Evolutionary conservation across 768 basidiomycete genomes (phyloP).

Genomic region (Xanthoconium stramineum): DNA sequence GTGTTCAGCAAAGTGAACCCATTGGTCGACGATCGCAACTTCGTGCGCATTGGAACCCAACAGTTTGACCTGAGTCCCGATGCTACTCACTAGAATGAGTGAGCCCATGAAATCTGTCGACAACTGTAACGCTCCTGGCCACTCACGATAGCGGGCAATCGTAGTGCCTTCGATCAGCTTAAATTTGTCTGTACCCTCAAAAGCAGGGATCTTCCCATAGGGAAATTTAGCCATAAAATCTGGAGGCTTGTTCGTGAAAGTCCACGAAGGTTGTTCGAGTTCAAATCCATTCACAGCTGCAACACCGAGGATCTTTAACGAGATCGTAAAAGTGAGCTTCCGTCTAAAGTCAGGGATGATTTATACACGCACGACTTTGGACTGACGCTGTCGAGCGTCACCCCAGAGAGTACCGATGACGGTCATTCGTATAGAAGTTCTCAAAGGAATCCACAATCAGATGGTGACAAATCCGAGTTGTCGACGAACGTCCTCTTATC

Average conservation of each 20-base stretch:
- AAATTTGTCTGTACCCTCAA: slow-evolving; percentile 19
- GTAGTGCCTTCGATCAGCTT: slow-evolving; percentile 17
- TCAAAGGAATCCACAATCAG: neutral
- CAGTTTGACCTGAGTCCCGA: slow-evolving; percentile 8
- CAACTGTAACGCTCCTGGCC: no score
- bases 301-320: slow-evolving; percentile 16
- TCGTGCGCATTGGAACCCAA: slow-evolving; percentile 13
- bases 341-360: neutral
- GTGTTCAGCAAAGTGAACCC: slow-evolving; percentile 13
- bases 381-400: slow-evolving; percentile 16
- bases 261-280: slow-evolving; percentile 11
- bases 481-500: neutral
- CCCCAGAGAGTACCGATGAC: slow-evolving; percentile 21
- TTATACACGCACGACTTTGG: slow-evolving; percentile 20
- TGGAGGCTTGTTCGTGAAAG: slow-evolving; percentile 11
- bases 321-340: neutral
- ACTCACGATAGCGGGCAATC: slow-evolving; percentile 24
- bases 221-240: slow-evolving; percentile 18
- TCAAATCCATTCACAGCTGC: slow-evolving; percentile 18
- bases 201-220: slow-evolving; percentile 22
- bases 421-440: slow-evolving; percentile 10
- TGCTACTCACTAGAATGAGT: slow-evolving; percentile 8
- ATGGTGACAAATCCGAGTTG: neutral
- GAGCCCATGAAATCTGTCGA: neutral
- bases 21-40: slow-evolving; percentile 8